phyloP scores from a whole-genome alignment of 805 yeast species.

The Saturnispora serradocipensis region DNA sequence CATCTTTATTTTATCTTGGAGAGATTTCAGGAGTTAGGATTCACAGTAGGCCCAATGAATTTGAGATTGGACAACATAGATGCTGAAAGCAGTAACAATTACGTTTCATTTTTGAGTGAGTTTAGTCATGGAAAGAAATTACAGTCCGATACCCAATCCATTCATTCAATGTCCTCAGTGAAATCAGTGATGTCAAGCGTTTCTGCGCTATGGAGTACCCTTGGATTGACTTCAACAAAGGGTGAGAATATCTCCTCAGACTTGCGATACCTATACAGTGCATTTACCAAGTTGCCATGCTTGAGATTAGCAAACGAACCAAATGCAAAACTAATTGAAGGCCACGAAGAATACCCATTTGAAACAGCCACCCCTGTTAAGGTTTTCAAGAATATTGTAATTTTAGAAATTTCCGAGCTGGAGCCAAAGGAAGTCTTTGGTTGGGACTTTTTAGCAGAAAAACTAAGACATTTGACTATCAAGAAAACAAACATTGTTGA shows the following conservation, averaged over 20 bases:
- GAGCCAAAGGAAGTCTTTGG: conserved; percentile 61
- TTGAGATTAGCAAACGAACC: conserved; percentile 51
- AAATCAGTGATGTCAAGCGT: conserved; percentile 42
- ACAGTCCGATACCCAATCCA: conserved; percentile 34
- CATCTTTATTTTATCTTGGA: conserved; percentile 56
- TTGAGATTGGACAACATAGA: conserved; percentile 49
- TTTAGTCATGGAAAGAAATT: conserved; percentile 32
- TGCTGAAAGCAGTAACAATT: conserved; percentile 38
- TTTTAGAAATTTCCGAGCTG: conserved; percentile 48
- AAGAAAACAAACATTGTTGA: conserved; percentile 42
- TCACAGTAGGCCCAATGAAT: conserved; percentile 53
- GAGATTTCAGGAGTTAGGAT: conserved; percentile 39
- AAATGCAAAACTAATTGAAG: conserved; percentile 46
- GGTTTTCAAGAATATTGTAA: conserved; percentile 53
- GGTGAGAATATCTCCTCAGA: conserved; percentile 34
- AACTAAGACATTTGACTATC: conserved; percentile 44
- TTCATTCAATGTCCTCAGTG: conserved; percentile 50
- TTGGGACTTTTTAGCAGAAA: conserved; percentile 50
- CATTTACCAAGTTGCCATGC: conserved; percentile 60
- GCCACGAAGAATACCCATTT: conserved; percentile 63
- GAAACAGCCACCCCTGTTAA: conserved; percentile 60
- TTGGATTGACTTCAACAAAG: conserved; percentile 33
- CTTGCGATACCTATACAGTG: conserved; percentile 47
- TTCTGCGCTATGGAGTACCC: conserved; percentile 32
- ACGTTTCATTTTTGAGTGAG: conserved; percentile 52